Evolutionary conservation across 345 rosid genomes (phyloP), one percentile per base, ranked within the genome.

Genomic region (Reutealis trisperma): DNA sequence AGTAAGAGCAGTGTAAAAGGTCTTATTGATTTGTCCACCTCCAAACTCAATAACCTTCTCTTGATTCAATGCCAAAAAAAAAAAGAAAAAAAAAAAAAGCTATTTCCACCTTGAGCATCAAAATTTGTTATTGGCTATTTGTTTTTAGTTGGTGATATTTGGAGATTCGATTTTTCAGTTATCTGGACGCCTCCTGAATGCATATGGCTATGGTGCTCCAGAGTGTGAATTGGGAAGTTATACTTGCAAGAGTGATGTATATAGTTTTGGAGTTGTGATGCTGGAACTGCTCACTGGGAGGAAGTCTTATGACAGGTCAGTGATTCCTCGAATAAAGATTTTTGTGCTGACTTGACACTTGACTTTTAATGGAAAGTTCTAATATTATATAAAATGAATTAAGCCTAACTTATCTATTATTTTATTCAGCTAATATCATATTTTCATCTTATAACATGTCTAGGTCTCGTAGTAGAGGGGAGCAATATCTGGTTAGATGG

Each of bases 221-320:
- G 98, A 96, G 80, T 82, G 86, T 5, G 97, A 92, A 78, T 89
- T 81, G 5, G 96, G 99, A 84, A 87, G 83, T 72, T 92, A 90
- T 66, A 88, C 96, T 67, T 90, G 91, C 86, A 93, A 91, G 74
- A 96, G 98, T 69, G 99, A 96, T 77, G 88, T 96, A 47, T 93
- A 87, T 78, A 96, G 98, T 87, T 92, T 96, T 44, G 99, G 99
- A 8, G 93, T 96, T 64, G 93, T 96, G 76, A 91, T 96, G 96
- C 88, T 96, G 72, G 99, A 96, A 82, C 91, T 96, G 62, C 98
- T 96, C 65, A 90, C 98, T 0, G 96, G 98, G 37, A 87, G 94
- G 66, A 90, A 86, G 82, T 78, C 99, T 51, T 85, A 83, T 65
- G 98, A 96, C 86, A 92, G 97, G 98, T 94, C 59, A 83, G 74